Evolutionary conservation across 345 rosid species (phyloP).

Genomic region (Salix purpurea): DNA sequence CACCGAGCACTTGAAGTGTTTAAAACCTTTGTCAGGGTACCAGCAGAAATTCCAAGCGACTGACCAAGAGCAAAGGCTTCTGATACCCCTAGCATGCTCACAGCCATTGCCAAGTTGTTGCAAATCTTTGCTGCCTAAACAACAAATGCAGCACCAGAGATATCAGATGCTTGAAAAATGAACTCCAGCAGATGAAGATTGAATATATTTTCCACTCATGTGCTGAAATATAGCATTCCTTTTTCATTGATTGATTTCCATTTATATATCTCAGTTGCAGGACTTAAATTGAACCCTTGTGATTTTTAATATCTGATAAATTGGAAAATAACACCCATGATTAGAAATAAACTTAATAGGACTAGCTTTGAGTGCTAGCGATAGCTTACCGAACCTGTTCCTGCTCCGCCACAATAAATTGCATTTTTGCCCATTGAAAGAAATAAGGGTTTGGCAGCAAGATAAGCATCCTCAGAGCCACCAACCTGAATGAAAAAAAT

Average conservation of each 20-base stretch:
- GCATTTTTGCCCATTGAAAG: conserved; percentile 74
- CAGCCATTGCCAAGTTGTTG: conserved; percentile 90
- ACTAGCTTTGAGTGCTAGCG: conserved; percentile 1
- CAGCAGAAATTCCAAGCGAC: conserved; percentile 66
- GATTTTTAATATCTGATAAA: neutral
- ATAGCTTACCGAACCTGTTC: conserved; percentile 86
- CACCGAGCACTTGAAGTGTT: conserved; percentile 87
- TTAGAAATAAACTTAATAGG: neutral
- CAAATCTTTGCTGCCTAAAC: conserved; percentile 89
- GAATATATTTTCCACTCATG: neutral
- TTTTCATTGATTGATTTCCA: neutral
- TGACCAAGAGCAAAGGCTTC: conserved; percentile 95
- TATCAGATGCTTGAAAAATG: conserved; percentile 2
- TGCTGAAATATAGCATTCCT: neutral
- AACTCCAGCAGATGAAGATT: neutral
- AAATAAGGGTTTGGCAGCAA: conserved; percentile 62
- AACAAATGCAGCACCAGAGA: conserved; percentile 8
- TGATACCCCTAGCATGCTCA: conserved; percentile 88
- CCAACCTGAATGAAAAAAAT: conserved; percentile 62
- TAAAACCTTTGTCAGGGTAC: conserved; percentile 63
- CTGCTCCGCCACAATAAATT: conserved; percentile 86
- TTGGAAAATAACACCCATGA: neutral
- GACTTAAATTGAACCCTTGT: neutral
- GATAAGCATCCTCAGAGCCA: conserved; percentile 72
- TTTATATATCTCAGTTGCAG: neutral